Evolutionary conservation across 2,329 filamentous ascomycete genomes (phyloP), one percentile per base, ranked within the genome.

Genomic region (Fusarium metavorans): DNA sequence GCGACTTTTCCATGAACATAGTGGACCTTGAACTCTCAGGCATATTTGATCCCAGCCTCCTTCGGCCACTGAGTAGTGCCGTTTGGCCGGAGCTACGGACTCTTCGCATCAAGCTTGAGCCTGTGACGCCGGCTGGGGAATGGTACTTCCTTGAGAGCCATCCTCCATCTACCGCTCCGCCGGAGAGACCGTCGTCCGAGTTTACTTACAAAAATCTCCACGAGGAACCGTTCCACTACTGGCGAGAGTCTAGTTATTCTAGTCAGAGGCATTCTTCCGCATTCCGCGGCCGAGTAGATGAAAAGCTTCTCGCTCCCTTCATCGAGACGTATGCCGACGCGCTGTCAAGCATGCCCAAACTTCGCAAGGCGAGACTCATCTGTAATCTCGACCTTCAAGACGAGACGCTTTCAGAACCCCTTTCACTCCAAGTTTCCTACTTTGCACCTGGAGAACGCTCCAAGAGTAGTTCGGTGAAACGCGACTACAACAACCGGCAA

Each of bases 331-430:
- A 57, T 14, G 67, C 25, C 11, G 39, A 61, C 8, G 67, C 67
- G 5, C 37, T 69, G 1, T 66, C 67, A 2, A 37, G n/a, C 7
- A 69, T 69, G 67, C 67, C 67, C 1, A 66, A 58, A 39, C 56
- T 69, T 30, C 34, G 18, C n/a, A 34, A 57, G 3, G 50, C 63
- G 3, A 25, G 30, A 6, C 25, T 69, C 20, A 35, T 45, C 13
- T 69, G 56, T 14, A 23, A 66, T 7, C 62, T 66, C 18, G 39
- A 57, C 39, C n/a, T 48, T 34, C 23, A 60, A 3, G 41, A 14
- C 18, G 52, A 56, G 52, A 56, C 35, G 11, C 25, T 58, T 16
- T 8, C 30, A 5, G 39, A 56, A 10, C 54, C 43, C 3, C 13
- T 20, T 4, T 66, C 45, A 34, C 58, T 69, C 20, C 45, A 43